Base-by-base conservation (phyloP, 2,329 filamentous ascomycete genomes). In the Alternaria triticina region DNA sequence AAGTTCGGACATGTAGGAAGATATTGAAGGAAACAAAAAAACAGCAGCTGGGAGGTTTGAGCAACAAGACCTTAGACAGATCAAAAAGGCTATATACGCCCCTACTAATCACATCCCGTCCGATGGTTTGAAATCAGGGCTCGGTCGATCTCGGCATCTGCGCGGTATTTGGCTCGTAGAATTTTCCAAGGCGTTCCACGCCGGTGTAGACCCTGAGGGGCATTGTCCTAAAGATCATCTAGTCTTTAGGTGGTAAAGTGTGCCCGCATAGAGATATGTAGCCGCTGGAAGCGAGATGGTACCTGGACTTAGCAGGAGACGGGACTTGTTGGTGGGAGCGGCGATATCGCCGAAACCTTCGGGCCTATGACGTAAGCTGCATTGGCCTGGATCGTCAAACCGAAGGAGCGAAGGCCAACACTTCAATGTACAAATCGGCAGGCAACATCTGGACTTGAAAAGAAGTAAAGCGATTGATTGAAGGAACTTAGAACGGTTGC, bases 141-240 rank as follows among this genome's bases (percentile, higher is more conserved):
- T 54, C 68, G 67, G 65, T 44, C 46, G 59, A 69, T 49, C 49
- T 69, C 67, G 69, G 69, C 65, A 54, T 36, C 11, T 36, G 59
- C 25, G 25, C 43, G 54, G 58, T 57, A 58, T 30, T 36, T 15
- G 47, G 9, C 9, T 12, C 40, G 20, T 40, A 45, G 63, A 70
- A 66, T 40, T 64, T 64, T 67, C 62, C 33, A 51, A 54, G 10
- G 15, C 23, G n/a, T 62, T 66, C 62, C 55, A 61, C 22, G 12
- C 12, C 15, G n/a, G 27, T 40, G 11, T 57, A 23, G 30, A 36
- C 27, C 23, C 44, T 30, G 17, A 20, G 5, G 33, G 30, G n/a
- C 27, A 54, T 22, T 3, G 12, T 15, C 13, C 49, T 22, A 22
- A 46, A 17, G 40, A 22, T 20, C 2, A 12, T 17, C 40, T 58